Base-by-base conservation (phyloP, 345 rosid species). In the Laguncularia racemosa region DNA sequence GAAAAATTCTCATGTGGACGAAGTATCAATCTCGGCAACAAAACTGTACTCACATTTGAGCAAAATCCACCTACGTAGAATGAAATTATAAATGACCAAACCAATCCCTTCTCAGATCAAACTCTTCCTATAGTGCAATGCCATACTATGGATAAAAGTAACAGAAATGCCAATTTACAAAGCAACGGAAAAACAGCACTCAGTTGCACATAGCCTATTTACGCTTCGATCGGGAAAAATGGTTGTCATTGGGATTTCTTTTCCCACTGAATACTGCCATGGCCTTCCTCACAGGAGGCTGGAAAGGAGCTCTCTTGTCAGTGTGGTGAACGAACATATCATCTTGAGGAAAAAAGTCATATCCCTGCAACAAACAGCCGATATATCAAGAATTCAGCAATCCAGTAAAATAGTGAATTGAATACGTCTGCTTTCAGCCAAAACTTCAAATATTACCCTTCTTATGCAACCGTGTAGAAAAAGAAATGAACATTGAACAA, bases 211-310 rank as follows among this genome's bases (percentile, higher is more conserved):
- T n/a, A 19, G 43, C 17, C 48, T 49, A 66, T 64, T 68, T 58
- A 5, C 73, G 81, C 71, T 66, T 87, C 1, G 86, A 69, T 40
- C 89, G 92, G 63, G 90, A 82, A 74, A 72, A 87, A 62, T 93
- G 97, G 71, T 93, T 93, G 71, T 93, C 99, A 46, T 93, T 93
- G 19, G 96, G 99, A 73, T 93, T 93, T 71, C 96, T 83, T 78
- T 72, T 87, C 61, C 91, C 96, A 20, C 96, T 77, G 71, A 85
- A 93, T 58, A 81, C 83, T 10, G 85, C 90, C 51, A 93, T 57
- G 61, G 97, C 95, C 75, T 87, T 78, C 72, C 96, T 81, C 44
- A 90, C 73, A 0, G 96, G 95, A 58, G 97, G 97, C 73, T 71
- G 95, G 48, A 81, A 74, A 54, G 96, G 81, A 15, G 81, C 68